phyloP scores from a whole-genome alignment of 1,284 basidiomycete species.

The Ceratobasidium sp. region DNA sequence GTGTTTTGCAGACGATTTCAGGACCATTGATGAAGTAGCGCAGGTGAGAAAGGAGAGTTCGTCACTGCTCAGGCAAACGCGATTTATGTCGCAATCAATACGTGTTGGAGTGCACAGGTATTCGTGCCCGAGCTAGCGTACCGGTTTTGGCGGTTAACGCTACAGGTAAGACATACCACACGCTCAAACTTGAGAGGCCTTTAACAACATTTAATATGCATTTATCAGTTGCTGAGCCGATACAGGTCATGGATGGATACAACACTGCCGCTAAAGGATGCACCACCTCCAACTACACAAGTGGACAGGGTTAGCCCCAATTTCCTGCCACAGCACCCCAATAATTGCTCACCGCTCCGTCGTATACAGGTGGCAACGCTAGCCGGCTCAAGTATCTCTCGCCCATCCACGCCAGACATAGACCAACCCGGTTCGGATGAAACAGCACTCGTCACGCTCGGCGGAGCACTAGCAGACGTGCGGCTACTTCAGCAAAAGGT shows the following conservation, averaged over 20 bases:
- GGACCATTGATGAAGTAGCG: constrained; percentile 30
- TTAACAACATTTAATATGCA: background rate
- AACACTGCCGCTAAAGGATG: constrained; percentile 57
- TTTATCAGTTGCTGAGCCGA: constrained; percentile 76
- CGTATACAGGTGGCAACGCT: constrained; percentile 15
- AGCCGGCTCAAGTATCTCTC: background rate
- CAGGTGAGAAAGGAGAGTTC: constrained; percentile 53
- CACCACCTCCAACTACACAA: constrained; percentile 5
- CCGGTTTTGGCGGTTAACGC: constrained; percentile 88
- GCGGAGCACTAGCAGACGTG: constrained; percentile 29
- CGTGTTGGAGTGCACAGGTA: constrained; percentile 88
- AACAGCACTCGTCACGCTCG: constrained; percentile 3
- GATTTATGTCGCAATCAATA: constrained; percentile 77
- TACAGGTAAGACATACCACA: constrained; percentile 74
- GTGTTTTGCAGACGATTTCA: background rate
- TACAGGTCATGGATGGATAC: constrained; percentile 80
- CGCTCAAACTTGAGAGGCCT: background rate
- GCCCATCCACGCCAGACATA: constrained; percentile 31
- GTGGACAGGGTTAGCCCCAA: constrained; percentile 57
- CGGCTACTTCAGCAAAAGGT: constrained; percentile 38
- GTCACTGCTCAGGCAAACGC: constrained; percentile 71
- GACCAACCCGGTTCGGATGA: constrained; percentile 29
- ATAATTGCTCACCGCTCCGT: constrained; percentile 46
- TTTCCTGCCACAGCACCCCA: constrained; percentile 36
- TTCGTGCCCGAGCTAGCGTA: constrained; percentile 84